Conservation (phyloP, 2,329 filamentous ascomycete species). For the Rugonectria rugulosa region DNA sequence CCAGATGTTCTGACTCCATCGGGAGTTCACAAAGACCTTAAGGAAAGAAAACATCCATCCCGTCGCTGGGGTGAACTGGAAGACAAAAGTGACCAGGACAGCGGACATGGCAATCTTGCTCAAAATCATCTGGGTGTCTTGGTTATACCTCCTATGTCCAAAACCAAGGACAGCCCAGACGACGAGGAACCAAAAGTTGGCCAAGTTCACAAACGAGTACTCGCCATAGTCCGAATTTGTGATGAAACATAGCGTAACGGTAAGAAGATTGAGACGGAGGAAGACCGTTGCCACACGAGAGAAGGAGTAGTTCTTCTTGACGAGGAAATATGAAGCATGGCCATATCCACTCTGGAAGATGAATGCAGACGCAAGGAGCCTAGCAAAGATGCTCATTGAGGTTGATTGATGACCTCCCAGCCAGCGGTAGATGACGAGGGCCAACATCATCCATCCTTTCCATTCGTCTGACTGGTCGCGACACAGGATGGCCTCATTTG, state of each 20-base stretch:
- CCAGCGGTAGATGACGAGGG: conserved; percentile 63
- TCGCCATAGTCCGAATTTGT: conserved; percentile 59
- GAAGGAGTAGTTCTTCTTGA: conserved; percentile 63
- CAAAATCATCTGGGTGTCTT: conserved; percentile 50
- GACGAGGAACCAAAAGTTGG: conserved; percentile 69
- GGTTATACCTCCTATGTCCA: conserved; percentile 50
- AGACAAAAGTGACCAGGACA: conserved; percentile 45
- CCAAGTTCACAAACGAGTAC: conserved; percentile 66
- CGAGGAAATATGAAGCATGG: conserved; percentile 65
- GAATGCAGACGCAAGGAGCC: conserved; percentile 63
- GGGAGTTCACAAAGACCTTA: conserved; percentile 51
- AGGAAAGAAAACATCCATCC: conserved; percentile 42
- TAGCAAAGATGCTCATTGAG: conserved; percentile 62
- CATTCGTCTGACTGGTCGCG: conserved; percentile 69
- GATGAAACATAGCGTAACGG: conserved; percentile 59
- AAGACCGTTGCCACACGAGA: conserved; percentile 59
- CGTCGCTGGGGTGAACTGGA: conserved; percentile 26
- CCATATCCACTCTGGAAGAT: conserved; percentile 70
- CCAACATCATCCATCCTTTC: conserved; percentile 70
- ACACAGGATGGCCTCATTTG: conserved; percentile 31
- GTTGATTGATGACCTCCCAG: conserved; percentile 51
- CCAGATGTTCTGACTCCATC: conserved; percentile 58
- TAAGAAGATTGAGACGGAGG: conserved; percentile 64
- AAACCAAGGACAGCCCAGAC: conserved; percentile 60
- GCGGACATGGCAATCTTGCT: conserved; percentile 56